Base-by-base conservation (phyloP, 2,329 filamentous ascomycete genomes). In the Arthrobotrys sphaeroides region DNA sequence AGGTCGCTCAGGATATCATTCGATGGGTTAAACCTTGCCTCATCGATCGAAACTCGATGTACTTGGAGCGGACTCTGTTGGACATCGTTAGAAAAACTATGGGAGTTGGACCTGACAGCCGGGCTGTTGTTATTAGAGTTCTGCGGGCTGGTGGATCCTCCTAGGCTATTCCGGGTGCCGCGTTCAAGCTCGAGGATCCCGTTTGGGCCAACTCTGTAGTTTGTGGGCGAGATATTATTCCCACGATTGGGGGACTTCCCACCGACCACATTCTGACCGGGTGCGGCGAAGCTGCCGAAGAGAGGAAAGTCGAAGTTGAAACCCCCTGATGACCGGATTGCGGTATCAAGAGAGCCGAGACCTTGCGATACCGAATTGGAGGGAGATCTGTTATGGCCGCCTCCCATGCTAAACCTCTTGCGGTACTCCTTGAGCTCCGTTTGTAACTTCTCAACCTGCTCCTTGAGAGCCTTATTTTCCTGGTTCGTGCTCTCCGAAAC, bases 261-360 rank as follows among this genome's bases (percentile, higher is more conserved):
- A 62, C 47, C 64, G 28, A 74, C 13, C 16, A 68, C 65, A 55
- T 77, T 66, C 38, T 72, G 66, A 9, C 65, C 64, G 12, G 65
- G 73, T 4, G 47, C 55, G 10, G 66, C 66, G 24, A 96, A 86
- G 73, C 89, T 87, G 51, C 95, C 95, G 80, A 99, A 98, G 81
- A 91, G 94, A 78, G 95, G 94, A 78, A 98, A 98, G 79, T 98
- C 94, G 79, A 99, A 98, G 78, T 94, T 90, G 81, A 98, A 98
- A 81, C 78, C 78, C 16, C 78, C 78, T 5, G 77, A 75, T 1
- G 72, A 22, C n/a, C 78, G 73, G 60, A 79, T 28, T 20, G 43
- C 36, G 24, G 28, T 38, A 18, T 77, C 74, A 84, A 83, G 22
- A 84, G 82, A 61, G 26, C 5, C 12, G 24, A 73, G 40, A 82